Conservation (phyloP, 139 green algal genomes). For the Closterium sp. region DNA sequence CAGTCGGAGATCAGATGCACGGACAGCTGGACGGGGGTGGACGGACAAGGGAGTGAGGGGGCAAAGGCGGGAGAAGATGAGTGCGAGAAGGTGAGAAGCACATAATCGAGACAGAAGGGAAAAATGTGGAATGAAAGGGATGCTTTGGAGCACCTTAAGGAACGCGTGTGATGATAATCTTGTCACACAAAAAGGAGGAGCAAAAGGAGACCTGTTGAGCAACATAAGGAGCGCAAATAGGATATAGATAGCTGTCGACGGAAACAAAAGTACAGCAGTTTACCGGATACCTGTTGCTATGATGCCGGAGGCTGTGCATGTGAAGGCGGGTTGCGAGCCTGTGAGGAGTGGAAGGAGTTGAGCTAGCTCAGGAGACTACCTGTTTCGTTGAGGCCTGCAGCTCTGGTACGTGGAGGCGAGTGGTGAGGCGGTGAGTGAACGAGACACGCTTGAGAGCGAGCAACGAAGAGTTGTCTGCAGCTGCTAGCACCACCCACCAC, state of each 20-base stretch:
- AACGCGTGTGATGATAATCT: too few relatives aligned
- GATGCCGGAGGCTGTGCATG: neutral
- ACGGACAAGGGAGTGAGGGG: neutral
- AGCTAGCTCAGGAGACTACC: neutral
- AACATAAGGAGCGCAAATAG: too few relatives aligned
- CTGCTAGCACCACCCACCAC: conserved; percentile 87
- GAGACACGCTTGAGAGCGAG: conserved; percentile 77
- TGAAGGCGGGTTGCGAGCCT: neutral
- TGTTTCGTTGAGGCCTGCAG: neutral
- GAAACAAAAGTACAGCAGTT: too few relatives aligned
- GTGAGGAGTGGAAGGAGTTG: neutral
- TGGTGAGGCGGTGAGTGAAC: conserved; percentile 53
- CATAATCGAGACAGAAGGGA: too few relatives aligned
- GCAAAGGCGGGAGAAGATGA: neutral
- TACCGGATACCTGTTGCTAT: neutral
- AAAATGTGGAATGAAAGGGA: too few relatives aligned
- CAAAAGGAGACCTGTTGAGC: too few relatives aligned
- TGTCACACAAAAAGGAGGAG: too few relatives aligned
- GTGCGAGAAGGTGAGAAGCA: neutral
- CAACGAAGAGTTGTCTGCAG: conserved; percentile 67
- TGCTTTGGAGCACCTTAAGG: too few relatives aligned
- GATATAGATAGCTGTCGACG: too few relatives aligned
- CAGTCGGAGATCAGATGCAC: conserved; percentile 77
- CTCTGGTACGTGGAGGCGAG: conserved; percentile 1
- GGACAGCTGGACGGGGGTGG: neutral